A percentile compares a stretch with the other conserved stretches of the same genome.
Conservation (phyloP, 2,329 filamentous ascomycete species). For the Cordyceps tenuipes region DNA sequence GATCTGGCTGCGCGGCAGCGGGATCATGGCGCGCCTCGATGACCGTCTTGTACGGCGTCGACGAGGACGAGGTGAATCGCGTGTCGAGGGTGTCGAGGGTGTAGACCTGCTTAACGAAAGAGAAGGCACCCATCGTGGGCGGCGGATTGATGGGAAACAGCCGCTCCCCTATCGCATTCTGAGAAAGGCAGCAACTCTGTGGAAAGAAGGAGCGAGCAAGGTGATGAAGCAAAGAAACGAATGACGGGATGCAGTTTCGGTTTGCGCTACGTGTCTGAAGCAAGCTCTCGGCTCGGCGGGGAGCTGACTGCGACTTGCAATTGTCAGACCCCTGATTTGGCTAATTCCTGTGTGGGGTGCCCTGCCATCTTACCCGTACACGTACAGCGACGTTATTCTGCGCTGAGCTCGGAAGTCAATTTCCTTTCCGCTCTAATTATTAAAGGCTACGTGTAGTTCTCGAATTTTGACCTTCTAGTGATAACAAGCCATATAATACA, state of each 20-base stretch:
- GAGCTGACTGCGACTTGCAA: neutral
- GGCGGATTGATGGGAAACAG: neutral
- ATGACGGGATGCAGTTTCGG: neutral
- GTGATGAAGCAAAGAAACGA: neutral
- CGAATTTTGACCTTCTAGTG: no score
- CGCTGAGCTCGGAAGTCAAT: neutral
- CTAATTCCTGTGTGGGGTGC: neutral
- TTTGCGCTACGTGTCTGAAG: neutral
- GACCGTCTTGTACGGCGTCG: conserved; percentile 54
- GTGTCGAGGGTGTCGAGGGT: conserved; percentile 55
- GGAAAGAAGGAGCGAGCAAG: neutral
- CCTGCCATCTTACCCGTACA: neutral
- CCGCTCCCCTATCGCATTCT: neutral
- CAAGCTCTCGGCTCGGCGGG: neutral
- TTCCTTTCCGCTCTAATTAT: no score
- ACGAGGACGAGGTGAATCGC: conserved; percentile 60
- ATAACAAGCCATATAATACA: no score
- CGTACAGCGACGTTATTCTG: neutral
- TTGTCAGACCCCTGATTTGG: conserved; percentile 11
- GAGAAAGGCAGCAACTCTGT: neutral
- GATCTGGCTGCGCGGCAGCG: conserved; percentile 24
- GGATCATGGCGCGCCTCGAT: conserved; percentile 42
- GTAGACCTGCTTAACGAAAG: conserved; percentile 48
- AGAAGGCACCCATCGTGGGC: conserved; percentile 31
- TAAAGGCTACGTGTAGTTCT: no score